These are phyloP conservation scores for Ashbya aceris DNA, from an alignment of 1,139 yeast species.

Conservation along the genomic window DNA sequence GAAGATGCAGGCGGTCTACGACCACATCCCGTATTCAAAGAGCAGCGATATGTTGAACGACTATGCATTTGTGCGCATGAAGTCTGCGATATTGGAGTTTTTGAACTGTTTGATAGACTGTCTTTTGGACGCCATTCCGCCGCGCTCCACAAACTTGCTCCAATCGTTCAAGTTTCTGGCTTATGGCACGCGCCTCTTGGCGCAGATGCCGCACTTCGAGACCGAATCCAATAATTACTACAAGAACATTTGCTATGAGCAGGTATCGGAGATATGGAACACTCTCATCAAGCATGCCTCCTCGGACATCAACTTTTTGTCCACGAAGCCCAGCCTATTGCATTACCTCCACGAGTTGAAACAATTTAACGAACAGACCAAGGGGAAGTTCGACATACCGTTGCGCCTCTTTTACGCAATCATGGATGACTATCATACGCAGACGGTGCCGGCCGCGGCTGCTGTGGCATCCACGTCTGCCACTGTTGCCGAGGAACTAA, in stretches of 20 bases:
- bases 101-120: constrained; percentile 72
- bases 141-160: constrained; percentile 41
- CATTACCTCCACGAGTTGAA: constrained; percentile 48
- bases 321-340: constrained; percentile 20
- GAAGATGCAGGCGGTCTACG: constrained; percentile 19
- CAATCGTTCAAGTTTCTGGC: constrained; percentile 61
- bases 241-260: constrained; percentile 66
- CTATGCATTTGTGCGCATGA: constrained; percentile 80
- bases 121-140: constrained; percentile 70
- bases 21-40: constrained; percentile 25
- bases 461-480: constrained; percentile 5
- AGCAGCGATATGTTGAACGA: constrained; percentile 36
- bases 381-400: constrained; percentile 41
- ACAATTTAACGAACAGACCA: constrained; percentile 49
- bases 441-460: neutral
- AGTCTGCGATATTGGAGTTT: constrained; percentile 65
- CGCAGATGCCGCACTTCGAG: constrained; percentile 63
- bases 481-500: constrained; percentile 5
- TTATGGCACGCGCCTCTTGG: constrained; percentile 53
- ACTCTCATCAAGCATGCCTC: constrained; percentile 42
- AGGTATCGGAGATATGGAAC: constrained; percentile 69
- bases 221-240: constrained; percentile 67
- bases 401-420: constrained; percentile 36
- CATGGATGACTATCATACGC: constrained; percentile 1
- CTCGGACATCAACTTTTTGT: constrained; percentile 34